Conservation (phyloP, 2,329 filamentous ascomycete species). For the Claviceps maximensis region DNA sequence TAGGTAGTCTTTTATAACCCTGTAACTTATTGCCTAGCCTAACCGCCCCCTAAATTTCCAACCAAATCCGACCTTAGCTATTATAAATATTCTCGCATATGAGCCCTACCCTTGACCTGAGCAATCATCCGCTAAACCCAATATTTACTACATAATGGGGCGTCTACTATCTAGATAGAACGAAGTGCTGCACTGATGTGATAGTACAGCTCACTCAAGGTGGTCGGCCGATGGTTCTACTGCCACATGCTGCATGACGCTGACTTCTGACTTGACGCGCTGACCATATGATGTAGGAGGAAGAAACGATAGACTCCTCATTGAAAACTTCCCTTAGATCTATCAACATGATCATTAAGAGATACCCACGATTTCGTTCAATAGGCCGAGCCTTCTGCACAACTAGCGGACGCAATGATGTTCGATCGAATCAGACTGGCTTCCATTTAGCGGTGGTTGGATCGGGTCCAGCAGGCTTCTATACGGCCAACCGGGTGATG, state of each 20-base stretch:
- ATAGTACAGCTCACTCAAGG: no score
- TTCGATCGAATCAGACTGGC: slow-evolving; percentile 26
- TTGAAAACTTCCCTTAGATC: background rate
- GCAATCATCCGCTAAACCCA: no score
- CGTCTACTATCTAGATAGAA: no score
- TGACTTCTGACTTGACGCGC: background rate
- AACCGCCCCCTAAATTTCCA: no score
- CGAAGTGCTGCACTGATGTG: no score
- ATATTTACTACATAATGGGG: no score
- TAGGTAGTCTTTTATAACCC: no score
- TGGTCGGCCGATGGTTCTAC: no score
- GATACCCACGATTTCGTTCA: background rate
- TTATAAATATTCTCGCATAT: no score
- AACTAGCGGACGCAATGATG: background rate
- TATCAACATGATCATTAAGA: background rate
- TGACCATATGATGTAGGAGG: background rate
- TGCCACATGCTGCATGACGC: background rate
- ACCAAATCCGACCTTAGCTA: no score
- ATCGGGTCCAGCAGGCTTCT: slow-evolving; percentile 92
- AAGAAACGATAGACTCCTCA: slow-evolving; percentile 7
- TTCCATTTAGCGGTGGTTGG: slow-evolving; percentile 81
- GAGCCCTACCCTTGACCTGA: no score
- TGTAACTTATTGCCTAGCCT: no score
- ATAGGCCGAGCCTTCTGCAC: background rate
- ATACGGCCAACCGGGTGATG: slow-evolving; percentile 78